Conservation (phyloP, 805 yeast genomes). For the Saccharomycopsis oosterbeekiorum region DNA sequence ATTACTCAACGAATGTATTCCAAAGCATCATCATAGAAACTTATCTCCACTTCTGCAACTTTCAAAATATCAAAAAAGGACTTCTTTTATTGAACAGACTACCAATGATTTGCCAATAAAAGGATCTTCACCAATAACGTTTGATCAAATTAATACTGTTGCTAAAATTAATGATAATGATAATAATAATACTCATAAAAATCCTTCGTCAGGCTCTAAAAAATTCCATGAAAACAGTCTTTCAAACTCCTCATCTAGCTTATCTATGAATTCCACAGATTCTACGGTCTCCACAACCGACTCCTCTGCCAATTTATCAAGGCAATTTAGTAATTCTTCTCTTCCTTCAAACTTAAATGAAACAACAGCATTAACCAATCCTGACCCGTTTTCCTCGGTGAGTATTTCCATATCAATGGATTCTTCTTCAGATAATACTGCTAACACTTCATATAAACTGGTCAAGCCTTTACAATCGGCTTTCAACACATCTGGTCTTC, state of each 20-base stretch:
- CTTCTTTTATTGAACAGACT: neutral
- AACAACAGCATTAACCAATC: slow-evolving; percentile 2
- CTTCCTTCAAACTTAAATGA: neutral
- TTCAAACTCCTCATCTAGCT: slow-evolving; percentile 6
- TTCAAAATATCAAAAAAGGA: slow-evolving; percentile 5
- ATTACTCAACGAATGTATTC: neutral
- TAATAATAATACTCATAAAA: neutral
- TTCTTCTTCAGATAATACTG: neutral
- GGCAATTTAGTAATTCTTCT: neutral
- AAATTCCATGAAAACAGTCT: neutral
- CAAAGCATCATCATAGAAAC: neutral
- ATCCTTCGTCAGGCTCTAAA: neutral
- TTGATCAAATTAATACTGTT: neutral
- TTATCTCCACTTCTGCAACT: neutral
- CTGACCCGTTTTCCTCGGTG: neutral
- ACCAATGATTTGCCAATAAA: neutral
- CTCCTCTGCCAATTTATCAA: neutral
- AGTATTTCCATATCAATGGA: neutral
- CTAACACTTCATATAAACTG: slow-evolving; percentile 42
- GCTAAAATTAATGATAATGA: neutral
- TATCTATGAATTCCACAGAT: slow-evolving; percentile 10
- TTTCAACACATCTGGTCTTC: slow-evolving; percentile 63
- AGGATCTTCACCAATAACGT: neutral
- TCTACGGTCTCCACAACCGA: slow-evolving; percentile 4
- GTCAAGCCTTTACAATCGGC: slow-evolving; percentile 84